These are phyloP conservation scores for Steccherinum ochraceum DNA, from an alignment of 768 basidiomycete species.

Conservation along the genomic window DNA sequence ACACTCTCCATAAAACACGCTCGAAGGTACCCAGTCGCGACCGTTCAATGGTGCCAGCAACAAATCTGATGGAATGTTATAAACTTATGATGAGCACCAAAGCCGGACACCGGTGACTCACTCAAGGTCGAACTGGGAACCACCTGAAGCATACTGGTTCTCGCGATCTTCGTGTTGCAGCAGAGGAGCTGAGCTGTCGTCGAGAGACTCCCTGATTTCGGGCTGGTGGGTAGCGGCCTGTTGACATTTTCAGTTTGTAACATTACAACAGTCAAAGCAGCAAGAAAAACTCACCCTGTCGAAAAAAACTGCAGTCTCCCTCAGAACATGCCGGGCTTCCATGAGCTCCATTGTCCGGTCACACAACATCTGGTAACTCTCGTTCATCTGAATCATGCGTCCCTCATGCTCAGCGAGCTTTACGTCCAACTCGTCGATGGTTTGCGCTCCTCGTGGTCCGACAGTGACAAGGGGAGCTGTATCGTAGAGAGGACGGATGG, in stretches of 20 bases:
- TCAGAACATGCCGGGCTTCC: slow-evolving; percentile 90
- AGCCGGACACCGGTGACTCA: slow-evolving; percentile 30
- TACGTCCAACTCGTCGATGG: slow-evolving; percentile 87
- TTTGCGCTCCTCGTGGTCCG: slow-evolving; percentile 89
- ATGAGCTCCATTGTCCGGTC: slow-evolving; percentile 81
- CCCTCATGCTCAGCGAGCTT: slow-evolving; percentile 83
- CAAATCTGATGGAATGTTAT: slow-evolving; percentile 52
- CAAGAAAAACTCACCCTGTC: slow-evolving; percentile 51
- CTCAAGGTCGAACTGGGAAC: slow-evolving; percentile 83
- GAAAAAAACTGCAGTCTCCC: slow-evolving; percentile 96
- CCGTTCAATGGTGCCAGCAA: slow-evolving; percentile 95
- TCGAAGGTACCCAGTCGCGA: slow-evolving; percentile 89
- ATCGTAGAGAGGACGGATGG: slow-evolving; percentile 80
- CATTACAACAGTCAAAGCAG: background rate
- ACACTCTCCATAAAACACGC: slow-evolving; percentile 95
- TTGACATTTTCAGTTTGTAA: slow-evolving; percentile 7
- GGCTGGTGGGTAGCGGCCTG: slow-evolving; percentile 75
- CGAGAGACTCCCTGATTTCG: slow-evolving; percentile 84
- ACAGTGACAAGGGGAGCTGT: slow-evolving; percentile 83
- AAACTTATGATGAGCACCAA: slow-evolving; percentile 1
- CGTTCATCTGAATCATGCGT: slow-evolving; percentile 84
- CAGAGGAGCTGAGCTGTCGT: slow-evolving; percentile 86
- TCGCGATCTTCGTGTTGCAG: slow-evolving; percentile 89
- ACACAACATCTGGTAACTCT: slow-evolving; percentile 82
- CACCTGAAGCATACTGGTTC: slow-evolving; percentile 43